Evolutionary conservation across 108 stramenopile genomes (phyloP).

Genomic region (Cyclotella atomus): DNA sequence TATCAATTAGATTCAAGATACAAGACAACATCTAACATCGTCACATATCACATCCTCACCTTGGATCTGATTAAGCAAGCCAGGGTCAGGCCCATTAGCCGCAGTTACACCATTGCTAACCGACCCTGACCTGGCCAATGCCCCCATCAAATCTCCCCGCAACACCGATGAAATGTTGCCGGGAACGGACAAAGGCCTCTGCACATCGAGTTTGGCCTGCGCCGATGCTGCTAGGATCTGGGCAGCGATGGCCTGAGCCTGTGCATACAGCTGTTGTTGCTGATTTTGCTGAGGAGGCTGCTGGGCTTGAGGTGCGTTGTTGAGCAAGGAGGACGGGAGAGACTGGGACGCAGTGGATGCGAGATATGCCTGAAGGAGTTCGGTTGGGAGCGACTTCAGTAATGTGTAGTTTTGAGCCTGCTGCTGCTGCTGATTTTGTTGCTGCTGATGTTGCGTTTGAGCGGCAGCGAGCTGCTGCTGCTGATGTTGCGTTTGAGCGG

Average conservation of each 20-base stretch:
- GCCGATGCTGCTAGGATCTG: constrained; percentile 26
- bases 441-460: constrained; percentile 26
- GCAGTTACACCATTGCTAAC: not conserved
- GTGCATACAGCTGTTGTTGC: constrained; percentile 5
- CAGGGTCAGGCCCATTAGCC: not conserved
- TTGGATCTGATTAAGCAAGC: not conserved
- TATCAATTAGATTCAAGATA: not conserved
- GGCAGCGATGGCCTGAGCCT: constrained; percentile 24
- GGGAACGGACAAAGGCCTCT: not conserved
- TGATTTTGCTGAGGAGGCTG: constrained; percentile 8
- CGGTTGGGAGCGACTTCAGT: constrained; percentile 12
- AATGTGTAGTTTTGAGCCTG: constrained; percentile 8
- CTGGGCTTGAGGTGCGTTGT: constrained; percentile 8
- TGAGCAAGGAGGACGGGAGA: constrained; percentile 2
- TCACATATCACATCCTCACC: not conserved
- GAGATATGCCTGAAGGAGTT: constrained; percentile 23
- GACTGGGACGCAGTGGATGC: constrained; percentile 9
- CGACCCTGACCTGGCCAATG: not conserved
- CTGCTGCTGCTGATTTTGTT: constrained; percentile 28
- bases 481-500: constrained; percentile 27
- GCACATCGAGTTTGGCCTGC: constrained; percentile 5
- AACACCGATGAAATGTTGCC: not conserved
- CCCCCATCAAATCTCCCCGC: not conserved
- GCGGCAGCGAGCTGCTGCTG: constrained; percentile 20
- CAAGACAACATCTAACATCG: not conserved